phyloP scores from a whole-genome alignment of 2,329 filamentous ascomycete species.

The Paracorniculantispora psalliotae region DNA sequence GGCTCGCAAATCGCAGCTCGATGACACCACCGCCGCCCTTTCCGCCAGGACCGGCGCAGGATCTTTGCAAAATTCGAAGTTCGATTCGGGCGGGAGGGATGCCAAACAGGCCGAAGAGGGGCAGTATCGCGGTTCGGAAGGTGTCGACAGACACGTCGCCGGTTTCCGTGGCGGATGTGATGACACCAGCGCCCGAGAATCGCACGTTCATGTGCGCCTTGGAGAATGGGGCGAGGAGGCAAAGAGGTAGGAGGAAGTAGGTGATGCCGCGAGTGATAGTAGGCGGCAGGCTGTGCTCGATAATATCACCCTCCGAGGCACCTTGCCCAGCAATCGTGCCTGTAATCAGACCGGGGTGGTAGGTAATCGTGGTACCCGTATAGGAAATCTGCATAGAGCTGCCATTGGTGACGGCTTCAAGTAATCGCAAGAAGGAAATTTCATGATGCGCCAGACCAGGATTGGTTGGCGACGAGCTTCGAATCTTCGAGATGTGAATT shows the following conservation, averaged over 20 bases:
- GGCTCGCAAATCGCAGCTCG: conserved; percentile 89
- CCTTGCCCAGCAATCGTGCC: conserved; percentile 74
- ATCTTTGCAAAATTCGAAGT: conserved; percentile 73
- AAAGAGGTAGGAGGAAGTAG: conserved; percentile 88
- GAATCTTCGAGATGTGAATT: conserved; percentile 90
- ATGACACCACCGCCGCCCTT: conserved; percentile 84
- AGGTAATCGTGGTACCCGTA: conserved; percentile 88
- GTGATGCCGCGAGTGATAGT: conserved; percentile 76
- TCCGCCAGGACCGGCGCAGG: conserved; percentile 70
- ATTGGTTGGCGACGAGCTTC: conserved; percentile 75
- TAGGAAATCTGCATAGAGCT: conserved; percentile 92
- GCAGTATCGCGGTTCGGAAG: conserved; percentile 87
- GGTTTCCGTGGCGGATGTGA: conserved; percentile 76
- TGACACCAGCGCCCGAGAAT: conserved; percentile 86
- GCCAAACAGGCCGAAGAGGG: conserved; percentile 84
- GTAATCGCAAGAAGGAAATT: conserved; percentile 89
- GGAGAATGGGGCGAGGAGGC: conserved; percentile 85
- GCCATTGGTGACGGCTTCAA: conserved; percentile 94
- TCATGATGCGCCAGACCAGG: conserved; percentile 90
- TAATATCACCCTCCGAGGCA: conserved; percentile 64
- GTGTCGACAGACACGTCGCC: conserved; percentile 91
- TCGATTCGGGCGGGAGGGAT: conserved; percentile 78
- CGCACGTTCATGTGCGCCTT: conserved; percentile 87
- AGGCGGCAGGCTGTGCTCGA: conserved; percentile 74
- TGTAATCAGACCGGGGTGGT: conserved; percentile 87